Evolutionary conservation across 352 stramenopile genomes (phyloP).

Genomic region (Phytophthora palmivora): DNA sequence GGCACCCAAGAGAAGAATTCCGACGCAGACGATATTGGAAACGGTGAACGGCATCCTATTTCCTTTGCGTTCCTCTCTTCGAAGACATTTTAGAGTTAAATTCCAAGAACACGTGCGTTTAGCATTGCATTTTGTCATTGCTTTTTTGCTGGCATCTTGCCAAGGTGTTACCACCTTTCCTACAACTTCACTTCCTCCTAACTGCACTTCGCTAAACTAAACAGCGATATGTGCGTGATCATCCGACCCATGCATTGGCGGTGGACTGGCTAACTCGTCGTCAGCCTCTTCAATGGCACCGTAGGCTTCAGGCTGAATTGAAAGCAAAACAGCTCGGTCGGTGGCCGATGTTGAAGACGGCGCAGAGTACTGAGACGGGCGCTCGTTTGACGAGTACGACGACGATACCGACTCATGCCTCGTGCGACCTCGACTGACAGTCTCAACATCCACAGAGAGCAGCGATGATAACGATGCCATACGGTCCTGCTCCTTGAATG

Average conservation of each 20-base stretch:
- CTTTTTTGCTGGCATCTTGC: conserved; percentile 9
- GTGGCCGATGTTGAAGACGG: conserved; percentile 46
- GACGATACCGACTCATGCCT: conserved; percentile 50
- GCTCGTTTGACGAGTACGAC: conserved; percentile 55
- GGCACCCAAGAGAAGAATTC: conserved; percentile 1
- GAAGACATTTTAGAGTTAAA: conserved; percentile 26
- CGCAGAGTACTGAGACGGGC: conserved; percentile 37
- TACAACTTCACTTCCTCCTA: conserved; percentile 24
- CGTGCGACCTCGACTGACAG: conserved; percentile 31
- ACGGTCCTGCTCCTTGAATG: conserved; percentile 49
- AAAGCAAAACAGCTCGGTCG: conserved; percentile 47
- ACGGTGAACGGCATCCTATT: neutral
- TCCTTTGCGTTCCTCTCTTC: neutral
- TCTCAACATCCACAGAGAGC: conserved; percentile 44
- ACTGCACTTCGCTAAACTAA: conserved; percentile 21
- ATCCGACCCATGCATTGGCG: conserved; percentile 34
- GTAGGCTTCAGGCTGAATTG: conserved; percentile 42
- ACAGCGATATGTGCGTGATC: conserved; percentile 42
- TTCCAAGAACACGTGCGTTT: conserved; percentile 24
- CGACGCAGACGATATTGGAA: conserved; percentile 12
- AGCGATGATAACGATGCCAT: conserved; percentile 59
- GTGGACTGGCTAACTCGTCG: conserved; percentile 42
- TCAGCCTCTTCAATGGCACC: conserved; percentile 45
- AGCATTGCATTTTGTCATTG: conserved; percentile 19
- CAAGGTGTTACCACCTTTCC: conserved; percentile 6